Base-by-base conservation (phyloP, 306 rosid genomes). In the Castanea crenata region DNA sequence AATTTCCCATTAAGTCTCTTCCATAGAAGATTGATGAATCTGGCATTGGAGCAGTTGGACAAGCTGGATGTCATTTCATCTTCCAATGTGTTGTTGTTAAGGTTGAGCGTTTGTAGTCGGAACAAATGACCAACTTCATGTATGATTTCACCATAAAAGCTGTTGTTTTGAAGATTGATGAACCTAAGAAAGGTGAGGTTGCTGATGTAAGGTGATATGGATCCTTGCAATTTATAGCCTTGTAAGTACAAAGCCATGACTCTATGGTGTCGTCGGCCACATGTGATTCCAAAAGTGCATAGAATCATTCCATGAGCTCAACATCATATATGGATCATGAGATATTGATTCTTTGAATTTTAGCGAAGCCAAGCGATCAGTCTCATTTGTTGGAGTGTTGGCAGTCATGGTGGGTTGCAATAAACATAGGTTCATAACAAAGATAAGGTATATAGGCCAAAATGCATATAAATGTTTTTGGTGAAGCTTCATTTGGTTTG, bases 131-230 rank as follows among this genome's bases (percentile, higher is more conserved):
- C 76, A 14, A 73, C 25, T 57, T 82, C 59, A 13, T 63, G 54
- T 1, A 82, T 82, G 49, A 78, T 67, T 19, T 73, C 68, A 4
- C 55, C 75, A 0, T 27, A 68, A 25, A 73, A 56, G 70, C 71
- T 55, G 23, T 82, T 77, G 18, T 73, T 77, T 2, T 1, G 29
- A 31, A 82, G 79, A 73, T 34, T 9, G 61, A 83, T 20, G 57
- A 2, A 12, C 59, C 54, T 83, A 0, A 83, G 74, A 34, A 78
- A 78, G 27, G 68, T 32, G 38, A 83, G 73, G 76, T 78, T 78
- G 13, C 79, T 76, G 6, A 78, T 11, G 59, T 14, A 44, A 44
- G 86, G 86, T 16, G 86, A 78, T 31, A 68, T 29, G 27, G 59
- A 23, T 54, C 85, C 82, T 35, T 5, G 41, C 6, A 72, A 73